Percentiles rank a stretch among this genome's conserved stretches.
These are phyloP conservation scores for Bipolaris zeicola DNA, from an alignment of 2,329 filamentous ascomycete species.

Conservation along the genomic window DNA sequence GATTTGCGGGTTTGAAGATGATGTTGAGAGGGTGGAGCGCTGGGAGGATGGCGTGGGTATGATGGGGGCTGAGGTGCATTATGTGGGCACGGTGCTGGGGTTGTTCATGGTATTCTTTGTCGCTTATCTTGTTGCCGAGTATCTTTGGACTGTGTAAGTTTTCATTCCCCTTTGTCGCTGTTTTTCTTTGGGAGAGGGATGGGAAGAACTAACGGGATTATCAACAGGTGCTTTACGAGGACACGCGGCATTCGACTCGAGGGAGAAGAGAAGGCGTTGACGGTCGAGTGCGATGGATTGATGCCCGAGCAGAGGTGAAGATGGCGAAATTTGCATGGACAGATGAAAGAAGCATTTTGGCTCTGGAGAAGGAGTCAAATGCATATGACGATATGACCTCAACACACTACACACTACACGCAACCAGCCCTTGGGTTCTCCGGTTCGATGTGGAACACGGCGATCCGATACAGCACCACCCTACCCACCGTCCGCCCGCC, in stretches of 20 bases:
- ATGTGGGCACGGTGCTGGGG: conserved; percentile 25
- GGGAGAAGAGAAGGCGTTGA: conserved; percentile 30
- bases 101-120: conserved; percentile 25
- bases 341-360: no score
- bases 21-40: conserved; percentile 22
- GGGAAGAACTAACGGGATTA: conserved; percentile 4
- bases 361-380: no score
- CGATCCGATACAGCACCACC: no score
- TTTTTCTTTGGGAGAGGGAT: no score
- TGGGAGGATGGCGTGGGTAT: not conserved
- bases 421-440: no score
- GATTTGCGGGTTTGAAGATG: conserved; percentile 32
- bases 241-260: conserved; percentile 26
- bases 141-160: conserved; percentile 29
- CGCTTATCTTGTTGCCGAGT: conserved; percentile 25
- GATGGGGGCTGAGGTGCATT: conserved; percentile 17
- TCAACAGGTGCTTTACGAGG: conserved; percentile 13
- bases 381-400: no score
- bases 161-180: no score
- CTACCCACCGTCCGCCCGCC: no score
- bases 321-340: no score
- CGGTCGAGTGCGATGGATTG: conserved; percentile 5
- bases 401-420: no score
- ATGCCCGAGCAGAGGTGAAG: not conserved
- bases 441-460: no score